Conservation (phyloP, 148 eudicot species). For the Rhododendron vialii region DNA sequence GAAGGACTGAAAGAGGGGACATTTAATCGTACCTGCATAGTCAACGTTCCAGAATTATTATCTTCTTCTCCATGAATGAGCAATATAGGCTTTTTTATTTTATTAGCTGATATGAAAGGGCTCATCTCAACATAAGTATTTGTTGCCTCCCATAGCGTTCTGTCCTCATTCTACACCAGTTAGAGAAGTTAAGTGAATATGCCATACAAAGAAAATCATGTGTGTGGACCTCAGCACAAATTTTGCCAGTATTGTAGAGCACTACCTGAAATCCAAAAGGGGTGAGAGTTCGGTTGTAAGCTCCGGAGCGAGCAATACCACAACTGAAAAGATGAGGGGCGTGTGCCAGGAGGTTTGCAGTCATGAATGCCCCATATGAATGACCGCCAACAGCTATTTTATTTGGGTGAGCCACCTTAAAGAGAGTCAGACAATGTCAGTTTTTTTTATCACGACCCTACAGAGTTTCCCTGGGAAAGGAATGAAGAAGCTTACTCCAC, state of each 20-base stretch:
- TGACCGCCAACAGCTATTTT: slow-evolving; percentile 97
- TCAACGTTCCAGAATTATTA: slow-evolving; percentile 84
- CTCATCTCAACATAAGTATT: slow-evolving; percentile 85
- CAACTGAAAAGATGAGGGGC: slow-evolving; percentile 96
- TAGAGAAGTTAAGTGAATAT: neutral
- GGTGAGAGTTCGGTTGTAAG: slow-evolving; percentile 93
- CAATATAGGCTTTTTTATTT: slow-evolving; percentile 86
- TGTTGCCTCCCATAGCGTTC: slow-evolving; percentile 95
- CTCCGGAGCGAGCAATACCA: slow-evolving; percentile 96
- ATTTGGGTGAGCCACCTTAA: slow-evolving; percentile 87
- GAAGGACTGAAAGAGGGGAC: neutral
- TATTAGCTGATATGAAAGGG: slow-evolving; percentile 91
- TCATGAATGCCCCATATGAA: slow-evolving; percentile 99
- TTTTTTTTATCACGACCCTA: neutral
- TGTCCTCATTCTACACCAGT: slow-evolving; percentile 68
- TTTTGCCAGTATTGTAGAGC: neutral
- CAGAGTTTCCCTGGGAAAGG: neutral
- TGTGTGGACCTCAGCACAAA: neutral
- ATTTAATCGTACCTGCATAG: slow-evolving; percentile 65
- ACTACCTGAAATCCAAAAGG: slow-evolving; percentile 97
- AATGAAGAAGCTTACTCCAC: slow-evolving; percentile 56
- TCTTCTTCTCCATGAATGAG: slow-evolving; percentile 98
- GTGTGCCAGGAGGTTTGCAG: slow-evolving; percentile 94
- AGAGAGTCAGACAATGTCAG: slow-evolving; percentile 7
- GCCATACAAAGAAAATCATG: neutral